These are phyloP conservation scores for Tolypocladium album DNA, from an alignment of 2,329 filamentous ascomycete genomes.

Conservation along the genomic window DNA sequence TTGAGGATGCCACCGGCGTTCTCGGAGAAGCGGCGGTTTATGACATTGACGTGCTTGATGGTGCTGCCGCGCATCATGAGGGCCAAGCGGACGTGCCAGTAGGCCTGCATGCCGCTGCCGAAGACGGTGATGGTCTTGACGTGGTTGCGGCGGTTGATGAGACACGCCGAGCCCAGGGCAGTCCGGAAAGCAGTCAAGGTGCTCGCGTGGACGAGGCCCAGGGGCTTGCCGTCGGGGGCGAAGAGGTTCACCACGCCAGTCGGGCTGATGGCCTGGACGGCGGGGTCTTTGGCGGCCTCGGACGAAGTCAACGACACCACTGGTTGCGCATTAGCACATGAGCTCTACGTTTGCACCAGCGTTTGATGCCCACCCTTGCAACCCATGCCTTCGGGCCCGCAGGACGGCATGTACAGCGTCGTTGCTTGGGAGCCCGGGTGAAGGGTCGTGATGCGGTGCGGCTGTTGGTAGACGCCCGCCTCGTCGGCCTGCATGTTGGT, in stretches of 20 bases:
- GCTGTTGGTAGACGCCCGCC: slow-evolving; percentile 41
- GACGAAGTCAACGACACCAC: slow-evolving; percentile 52
- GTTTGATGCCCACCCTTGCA: slow-evolving; percentile 45
- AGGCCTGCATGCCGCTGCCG: slow-evolving; percentile 80
- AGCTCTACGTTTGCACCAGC: neutral
- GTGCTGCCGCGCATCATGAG: slow-evolving; percentile 61
- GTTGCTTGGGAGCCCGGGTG: slow-evolving; percentile 40
- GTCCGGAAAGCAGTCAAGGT: slow-evolving; percentile 75
- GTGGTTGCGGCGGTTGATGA: slow-evolving; percentile 52
- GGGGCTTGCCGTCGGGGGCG: slow-evolving; percentile 46
- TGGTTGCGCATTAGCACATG: slow-evolving; percentile 12
- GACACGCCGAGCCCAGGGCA: slow-evolving; percentile 57
- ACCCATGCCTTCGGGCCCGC: slow-evolving; percentile 50
- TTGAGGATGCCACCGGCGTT: slow-evolving; percentile 41
- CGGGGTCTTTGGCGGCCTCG: slow-evolving; percentile 14
- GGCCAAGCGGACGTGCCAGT: slow-evolving; percentile 85
- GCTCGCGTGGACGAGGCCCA: slow-evolving; percentile 61
- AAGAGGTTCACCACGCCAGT: slow-evolving; percentile 63
- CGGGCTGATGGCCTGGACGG: slow-evolving; percentile 31
- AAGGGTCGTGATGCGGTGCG: slow-evolving; percentile 37
- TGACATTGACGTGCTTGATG: slow-evolving; percentile 70
- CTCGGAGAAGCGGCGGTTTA: slow-evolving; percentile 62
- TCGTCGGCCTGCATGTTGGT: slow-evolving; percentile 36
- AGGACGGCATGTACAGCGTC: slow-evolving; percentile 67
- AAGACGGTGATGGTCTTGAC: slow-evolving; percentile 76